Evolutionary conservation across 352 stramenopile genomes (phyloP).

Genomic region (Nothophytophthora sp.): DNA sequence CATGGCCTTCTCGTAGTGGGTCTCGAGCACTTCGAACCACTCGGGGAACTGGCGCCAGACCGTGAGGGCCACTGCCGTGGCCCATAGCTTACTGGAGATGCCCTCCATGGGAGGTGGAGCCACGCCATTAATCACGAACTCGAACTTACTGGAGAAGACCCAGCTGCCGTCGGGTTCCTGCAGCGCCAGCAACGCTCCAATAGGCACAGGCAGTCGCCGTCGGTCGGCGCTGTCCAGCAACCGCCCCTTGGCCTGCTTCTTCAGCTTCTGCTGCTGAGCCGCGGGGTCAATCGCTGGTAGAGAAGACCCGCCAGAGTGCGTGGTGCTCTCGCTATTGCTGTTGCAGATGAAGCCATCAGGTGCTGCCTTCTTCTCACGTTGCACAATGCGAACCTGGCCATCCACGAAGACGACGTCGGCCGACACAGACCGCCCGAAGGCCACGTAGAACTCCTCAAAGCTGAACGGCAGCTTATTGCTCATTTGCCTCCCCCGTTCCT

Average conservation of each 20-base stretch:
- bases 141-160: constrained; percentile 54
- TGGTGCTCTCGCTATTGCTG: neutral
- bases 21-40: constrained; percentile 57
- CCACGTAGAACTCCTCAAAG: constrained; percentile 71
- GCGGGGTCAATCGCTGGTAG: neutral
- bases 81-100: constrained; percentile 60
- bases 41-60: constrained; percentile 63
- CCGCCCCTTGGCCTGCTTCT: constrained; percentile 20
- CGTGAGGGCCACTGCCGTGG: constrained; percentile 52
- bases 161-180: constrained; percentile 72
- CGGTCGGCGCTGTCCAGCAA: constrained; percentile 28
- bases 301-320: neutral
- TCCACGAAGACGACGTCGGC: constrained; percentile 40
- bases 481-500: constrained; percentile 8
- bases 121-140: constrained; percentile 50
- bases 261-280: neutral
- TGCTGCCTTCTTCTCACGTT: constrained; percentile 4
- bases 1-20: constrained; percentile 56
- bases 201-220: constrained; percentile 34
- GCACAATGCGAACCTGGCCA: constrained; percentile 42
- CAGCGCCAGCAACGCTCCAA: constrained; percentile 42
- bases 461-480: constrained; percentile 22
- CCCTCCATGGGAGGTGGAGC: constrained; percentile 40
- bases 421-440: constrained; percentile 61
- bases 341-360: neutral